These are phyloP conservation scores for Auriculariales sp. DNA, from an alignment of 768 basidiomycete genomes.

Conservation along the genomic window DNA sequence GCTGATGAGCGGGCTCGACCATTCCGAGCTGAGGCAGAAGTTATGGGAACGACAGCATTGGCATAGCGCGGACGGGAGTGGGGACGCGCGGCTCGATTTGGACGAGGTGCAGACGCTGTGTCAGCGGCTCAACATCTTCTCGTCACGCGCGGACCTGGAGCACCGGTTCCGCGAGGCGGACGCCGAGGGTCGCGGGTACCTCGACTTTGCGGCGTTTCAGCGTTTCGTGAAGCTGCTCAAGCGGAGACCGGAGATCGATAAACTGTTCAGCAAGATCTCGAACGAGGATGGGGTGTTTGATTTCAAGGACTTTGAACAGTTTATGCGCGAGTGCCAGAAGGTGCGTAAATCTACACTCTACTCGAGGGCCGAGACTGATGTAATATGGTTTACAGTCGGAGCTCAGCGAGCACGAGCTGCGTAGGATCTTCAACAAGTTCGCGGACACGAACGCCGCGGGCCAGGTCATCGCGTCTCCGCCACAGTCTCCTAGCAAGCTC, in stretches of 20 bases:
- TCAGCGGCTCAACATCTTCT: conserved; percentile 50
- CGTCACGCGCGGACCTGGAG: conserved; percentile 35
- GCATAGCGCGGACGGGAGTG: conserved; percentile 52
- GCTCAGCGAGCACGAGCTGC: conserved; percentile 15
- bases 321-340: conserved; percentile 39
- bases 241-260: conserved; percentile 66
- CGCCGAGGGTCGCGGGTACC: conserved; percentile 32
- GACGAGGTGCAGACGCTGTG: conserved; percentile 62
- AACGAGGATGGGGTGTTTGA: conserved; percentile 20
- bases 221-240: conserved; percentile 73
- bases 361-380: not conserved
- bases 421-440: conserved; percentile 25
- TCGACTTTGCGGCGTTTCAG: conserved; percentile 72
- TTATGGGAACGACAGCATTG: conserved; percentile 77
- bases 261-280: conserved; percentile 35
- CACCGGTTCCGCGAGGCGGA: conserved; percentile 55
- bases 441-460: conserved; percentile 9
- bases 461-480: conserved; percentile 9
- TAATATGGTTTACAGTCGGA: conserved; percentile 18
- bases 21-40: conserved; percentile 25
- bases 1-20: conserved; percentile 50
- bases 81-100: conserved; percentile 50
- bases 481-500: conserved; percentile 13
- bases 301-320: conserved; percentile 28
- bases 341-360: conserved; percentile 14